A percentile compares a stretch with the other conserved stretches of the same genome.
Evolutionary conservation across 352 stramenopile genomes (phyloP).

Genomic region (Pythium dissotocum): DNA sequence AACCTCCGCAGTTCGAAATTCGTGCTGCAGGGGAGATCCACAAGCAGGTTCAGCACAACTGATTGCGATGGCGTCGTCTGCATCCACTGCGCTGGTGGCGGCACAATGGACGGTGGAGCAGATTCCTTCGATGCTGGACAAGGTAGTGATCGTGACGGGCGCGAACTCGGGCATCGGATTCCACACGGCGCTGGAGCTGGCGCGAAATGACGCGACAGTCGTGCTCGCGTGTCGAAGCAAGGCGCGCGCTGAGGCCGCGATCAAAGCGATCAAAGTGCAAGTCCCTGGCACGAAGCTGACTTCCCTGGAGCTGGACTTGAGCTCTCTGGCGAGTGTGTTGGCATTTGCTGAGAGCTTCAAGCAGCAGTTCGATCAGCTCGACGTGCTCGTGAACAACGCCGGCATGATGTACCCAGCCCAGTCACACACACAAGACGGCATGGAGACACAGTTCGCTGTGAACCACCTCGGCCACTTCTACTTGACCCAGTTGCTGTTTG

Average conservation of each 20-base stretch:
- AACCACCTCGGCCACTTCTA: constrained; percentile 79
- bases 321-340: constrained; percentile 40
- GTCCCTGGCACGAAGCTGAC: constrained; percentile 21
- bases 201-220: constrained; percentile 49
- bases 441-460: constrained; percentile 68
- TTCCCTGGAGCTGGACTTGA: constrained; percentile 50
- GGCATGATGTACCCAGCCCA: constrained; percentile 42
- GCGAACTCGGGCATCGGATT: constrained; percentile 67
- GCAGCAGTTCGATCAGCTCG: constrained; percentile 41
- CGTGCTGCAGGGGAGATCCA: neutral
- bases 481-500: constrained; percentile 57
- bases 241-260: constrained; percentile 3
- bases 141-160: constrained; percentile 63
- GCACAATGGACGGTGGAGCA: constrained; percentile 23
- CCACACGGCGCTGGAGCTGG: constrained; percentile 46
- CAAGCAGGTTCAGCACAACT: neutral
- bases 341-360: constrained; percentile 45
- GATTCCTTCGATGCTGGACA: constrained; percentile 33
- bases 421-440: constrained; percentile 35
- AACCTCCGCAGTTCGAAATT: constrained; percentile 1
- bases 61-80: constrained; percentile 3
- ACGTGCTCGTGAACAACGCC: constrained; percentile 79
- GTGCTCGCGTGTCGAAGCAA: constrained; percentile 59
- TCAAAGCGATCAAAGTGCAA: constrained; percentile 29
- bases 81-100: constrained; percentile 16